Evolutionary conservation across 805 yeast genomes (phyloP), one percentile per base, ranked within the genome.

Genomic region (Zygotorulaspora danielsina): DNA sequence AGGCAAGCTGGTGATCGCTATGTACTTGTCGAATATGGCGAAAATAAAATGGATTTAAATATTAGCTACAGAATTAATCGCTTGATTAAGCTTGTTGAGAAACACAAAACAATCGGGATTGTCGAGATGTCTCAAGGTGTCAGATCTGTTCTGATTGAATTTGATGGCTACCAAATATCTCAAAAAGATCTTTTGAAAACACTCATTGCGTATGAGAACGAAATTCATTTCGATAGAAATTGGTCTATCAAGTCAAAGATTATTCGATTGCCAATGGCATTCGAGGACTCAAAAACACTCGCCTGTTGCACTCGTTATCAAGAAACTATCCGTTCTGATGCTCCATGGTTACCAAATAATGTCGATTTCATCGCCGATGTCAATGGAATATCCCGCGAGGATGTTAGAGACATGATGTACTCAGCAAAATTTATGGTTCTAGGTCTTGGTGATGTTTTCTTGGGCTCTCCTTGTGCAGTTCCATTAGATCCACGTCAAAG

Each of bases 381-480:
- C 45, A 90, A 93, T 62, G 93, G 82, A 16, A 72, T 93, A 30
- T 75, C 74, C 41, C 79, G 96, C 52, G 69, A 76, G 8, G 84
- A 78, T 38, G 90, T 93, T 38, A 72, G 80, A 46, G 85, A 86
- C 51, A 80, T 90, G 82, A 65, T 93, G 57, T 90, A 88, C 67
- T 69, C 84, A 31, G 97, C 97, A 4, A 74, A 89, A 58, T 93
- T 83, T 72, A 70, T 93, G 67, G 97, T 93, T 5, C 70, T 90
- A 47, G 98, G 97, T 39, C 76, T 90, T 38, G 98, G 97, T 59
- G 98, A 93, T 65, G 97, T 93, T 19, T 90, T 89, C 67, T 72
- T 93, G 53, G 97, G 97, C 34, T 96, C 98, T 3, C 98, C 98
- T 19, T 89, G 97, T 71, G 97, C 97, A 1, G 95, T 90, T 51